Evolutionary conservation across 1,284 basidiomycete species (phyloP), one percentile per base, ranked within the genome.

Genomic region (Naganishia cerealis): DNA sequence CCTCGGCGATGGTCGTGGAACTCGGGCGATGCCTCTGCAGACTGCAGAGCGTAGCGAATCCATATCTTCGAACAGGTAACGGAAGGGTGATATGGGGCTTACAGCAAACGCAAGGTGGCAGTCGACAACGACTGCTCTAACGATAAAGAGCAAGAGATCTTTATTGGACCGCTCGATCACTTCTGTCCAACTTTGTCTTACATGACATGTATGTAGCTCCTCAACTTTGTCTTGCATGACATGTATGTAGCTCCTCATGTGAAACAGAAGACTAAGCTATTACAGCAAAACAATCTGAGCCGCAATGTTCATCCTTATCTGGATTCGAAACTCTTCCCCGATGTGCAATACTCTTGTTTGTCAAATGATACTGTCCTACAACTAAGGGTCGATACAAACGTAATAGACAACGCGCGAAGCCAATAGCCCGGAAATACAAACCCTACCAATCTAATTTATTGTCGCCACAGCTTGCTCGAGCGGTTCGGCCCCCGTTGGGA

Each of bases 381-480:
- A 40, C 16, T 26, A 54, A 13, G 16, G 15, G 38, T 12, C 24
- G 61, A 38, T 63, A 63, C 33, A 52, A 61, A 39, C 2, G 15
- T 50, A 6, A 50, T 16, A 16, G 50, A 54, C 61, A 53, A 63
- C 57, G 40, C 36, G 38, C 13, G 29, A 63, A 18, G 16, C 29
- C n/a, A 38, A 62, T 36, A 63, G 26, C 61, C 53, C 21, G 16
- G 24, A 42, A 18, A 13, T 33, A 36, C 16, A 26, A 54, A 16
- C 4, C 29, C 39, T 63, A 63, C 61, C 61, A 63, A 24, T 63
- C 61, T 42, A 63, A 63, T 42, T 54, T 63, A 50, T 42, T 54
- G 50, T 63, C 61, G 18, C 61, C 61, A 33, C 61, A 63, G 50
- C 61, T 26, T 15, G 61, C 50, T 59, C 26, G 40, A 3, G 57